These are phyloP conservation scores for Penicillium sclerotigenum DNA, from an alignment of 2,329 filamentous ascomycete species.

Conservation along the genomic window DNA sequence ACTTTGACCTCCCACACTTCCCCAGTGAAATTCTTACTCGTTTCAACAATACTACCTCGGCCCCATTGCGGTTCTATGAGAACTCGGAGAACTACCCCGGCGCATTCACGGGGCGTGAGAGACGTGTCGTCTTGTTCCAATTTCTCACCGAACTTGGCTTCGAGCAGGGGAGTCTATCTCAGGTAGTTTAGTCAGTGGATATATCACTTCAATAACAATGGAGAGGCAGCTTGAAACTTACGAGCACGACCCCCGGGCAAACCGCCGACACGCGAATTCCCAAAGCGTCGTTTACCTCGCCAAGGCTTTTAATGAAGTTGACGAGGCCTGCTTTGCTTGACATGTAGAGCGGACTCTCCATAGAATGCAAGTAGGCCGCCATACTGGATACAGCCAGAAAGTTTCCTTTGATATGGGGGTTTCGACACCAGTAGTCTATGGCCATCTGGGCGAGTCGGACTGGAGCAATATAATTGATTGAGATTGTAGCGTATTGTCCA, in stretches of 20 bases:
- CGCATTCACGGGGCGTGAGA: background rate
- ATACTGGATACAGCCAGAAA: background rate
- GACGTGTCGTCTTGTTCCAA: background rate
- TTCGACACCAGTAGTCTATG: slow-evolving; percentile 19
- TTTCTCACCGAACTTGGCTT: background rate
- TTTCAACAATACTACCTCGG: background rate
- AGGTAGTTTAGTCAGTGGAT: background rate
- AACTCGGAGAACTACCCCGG: background rate
- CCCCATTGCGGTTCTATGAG: background rate
- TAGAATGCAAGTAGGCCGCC: background rate
- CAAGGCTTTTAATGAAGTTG: slow-evolving; percentile 2
- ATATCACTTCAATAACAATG: too few species aligned
- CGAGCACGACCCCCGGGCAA: background rate
- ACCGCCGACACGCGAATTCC: background rate
- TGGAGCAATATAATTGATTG: slow-evolving; percentile 21
- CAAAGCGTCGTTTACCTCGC: background rate
- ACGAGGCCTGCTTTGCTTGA: slow-evolving; percentile 4
- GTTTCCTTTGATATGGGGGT: background rate
- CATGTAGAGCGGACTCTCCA: slow-evolving; percentile 1
- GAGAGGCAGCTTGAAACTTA: background rate
- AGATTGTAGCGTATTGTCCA: slow-evolving; percentile 20
- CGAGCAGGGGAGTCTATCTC: background rate
- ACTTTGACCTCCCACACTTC: background rate
- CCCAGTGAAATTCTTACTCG: background rate
- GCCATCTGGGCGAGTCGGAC: slow-evolving; percentile 26